Conservation (phyloP, 179 eudicot species). For the Drosera spatulata region DNA sequence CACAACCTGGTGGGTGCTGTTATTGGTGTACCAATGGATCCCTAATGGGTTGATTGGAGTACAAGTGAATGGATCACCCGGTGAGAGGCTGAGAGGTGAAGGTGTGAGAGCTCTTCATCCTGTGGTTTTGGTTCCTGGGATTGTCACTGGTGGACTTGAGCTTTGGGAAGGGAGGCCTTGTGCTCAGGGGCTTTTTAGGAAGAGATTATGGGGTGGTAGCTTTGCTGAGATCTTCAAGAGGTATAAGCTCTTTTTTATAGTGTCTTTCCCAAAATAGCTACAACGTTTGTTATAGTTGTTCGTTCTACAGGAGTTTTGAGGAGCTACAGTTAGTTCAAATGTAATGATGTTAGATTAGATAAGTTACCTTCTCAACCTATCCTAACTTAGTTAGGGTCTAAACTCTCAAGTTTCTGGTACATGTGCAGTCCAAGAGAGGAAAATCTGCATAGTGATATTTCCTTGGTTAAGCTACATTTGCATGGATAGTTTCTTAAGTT, state of each 20-base stretch:
- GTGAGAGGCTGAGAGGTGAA: slow-evolving; percentile 29
- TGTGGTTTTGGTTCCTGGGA: slow-evolving; percentile 54
- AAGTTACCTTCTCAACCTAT: no score
- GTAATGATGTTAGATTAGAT: no score
- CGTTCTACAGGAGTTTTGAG: no score
- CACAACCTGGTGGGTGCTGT: slow-evolving; percentile 39
- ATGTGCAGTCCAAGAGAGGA: no score
- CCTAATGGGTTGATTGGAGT: slow-evolving; percentile 24
- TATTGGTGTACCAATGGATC: slow-evolving; percentile 26
- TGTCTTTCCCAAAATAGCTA: no score
- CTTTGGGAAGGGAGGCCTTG: slow-evolving; percentile 65
- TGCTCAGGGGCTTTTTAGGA: slow-evolving; percentile 44
- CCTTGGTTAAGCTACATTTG: no score
- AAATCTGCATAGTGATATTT: no score
- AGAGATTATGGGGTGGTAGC: slow-evolving; percentile 56
- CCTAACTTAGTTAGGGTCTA: no score
- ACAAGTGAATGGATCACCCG: slow-evolving; percentile 33
- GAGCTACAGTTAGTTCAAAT: no score
- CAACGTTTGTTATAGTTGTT: no score
- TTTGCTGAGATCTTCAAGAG: slow-evolving; percentile 45
- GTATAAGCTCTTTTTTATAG: slow-evolving; percentile 10
- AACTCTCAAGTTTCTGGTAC: no score
- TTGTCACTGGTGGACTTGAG: slow-evolving; percentile 62
- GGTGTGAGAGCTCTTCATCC: slow-evolving; percentile 40
- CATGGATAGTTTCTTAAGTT: no score